phyloP scores from a whole-genome alignment of 164 flowering plant genomes.

The Brasenia schreberi region DNA sequence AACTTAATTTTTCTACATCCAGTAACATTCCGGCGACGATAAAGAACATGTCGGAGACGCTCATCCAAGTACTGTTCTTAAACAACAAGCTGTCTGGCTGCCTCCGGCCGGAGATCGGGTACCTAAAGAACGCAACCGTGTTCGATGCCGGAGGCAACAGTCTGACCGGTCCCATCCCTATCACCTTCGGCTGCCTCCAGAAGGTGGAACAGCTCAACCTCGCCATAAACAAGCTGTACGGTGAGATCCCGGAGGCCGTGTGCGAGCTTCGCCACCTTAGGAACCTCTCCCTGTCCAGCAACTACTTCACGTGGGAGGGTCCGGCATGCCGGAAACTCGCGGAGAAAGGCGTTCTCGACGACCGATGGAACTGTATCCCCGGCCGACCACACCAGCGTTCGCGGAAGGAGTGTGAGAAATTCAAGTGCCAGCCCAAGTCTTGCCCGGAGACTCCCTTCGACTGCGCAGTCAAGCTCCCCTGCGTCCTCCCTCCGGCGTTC shows the following conservation, averaged over 20 bases:
- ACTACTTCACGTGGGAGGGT: slow-evolving; percentile 8
- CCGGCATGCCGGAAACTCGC: slow-evolving; percentile 4
- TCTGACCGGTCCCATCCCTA: slow-evolving; percentile 46
- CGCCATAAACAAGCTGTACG: slow-evolving; percentile 31
- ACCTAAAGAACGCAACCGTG: slow-evolving; percentile 17
- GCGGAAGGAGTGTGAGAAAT: slow-evolving; percentile 4
- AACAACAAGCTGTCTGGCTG: slow-evolving; percentile 40
- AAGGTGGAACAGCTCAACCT: slow-evolving; percentile 27
- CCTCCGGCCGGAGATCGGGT: slow-evolving; percentile 49
- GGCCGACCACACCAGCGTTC: slow-evolving; percentile 11
- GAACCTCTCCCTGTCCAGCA: slow-evolving; percentile 9
- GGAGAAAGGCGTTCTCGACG: slow-evolving; percentile 7
- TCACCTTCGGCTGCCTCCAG: slow-evolving; percentile 34
- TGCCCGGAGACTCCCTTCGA: neutral
- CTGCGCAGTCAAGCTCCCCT: neutral
- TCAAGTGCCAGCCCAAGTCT: neutral
- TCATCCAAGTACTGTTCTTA: slow-evolving; percentile 34
- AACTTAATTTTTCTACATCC: too few species aligned
- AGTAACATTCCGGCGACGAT: slow-evolving; percentile 21
- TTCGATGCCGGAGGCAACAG: slow-evolving; percentile 33
- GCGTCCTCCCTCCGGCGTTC: neutral
- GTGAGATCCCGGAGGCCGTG: slow-evolving; percentile 38
- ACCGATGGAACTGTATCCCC: slow-evolving; percentile 9
- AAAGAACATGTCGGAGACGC: slow-evolving; percentile 12
- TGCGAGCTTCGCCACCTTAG: slow-evolving; percentile 22